phyloP scores from a whole-genome alignment of 768 basidiomycete genomes.

The Tremella fuciformis region DNA sequence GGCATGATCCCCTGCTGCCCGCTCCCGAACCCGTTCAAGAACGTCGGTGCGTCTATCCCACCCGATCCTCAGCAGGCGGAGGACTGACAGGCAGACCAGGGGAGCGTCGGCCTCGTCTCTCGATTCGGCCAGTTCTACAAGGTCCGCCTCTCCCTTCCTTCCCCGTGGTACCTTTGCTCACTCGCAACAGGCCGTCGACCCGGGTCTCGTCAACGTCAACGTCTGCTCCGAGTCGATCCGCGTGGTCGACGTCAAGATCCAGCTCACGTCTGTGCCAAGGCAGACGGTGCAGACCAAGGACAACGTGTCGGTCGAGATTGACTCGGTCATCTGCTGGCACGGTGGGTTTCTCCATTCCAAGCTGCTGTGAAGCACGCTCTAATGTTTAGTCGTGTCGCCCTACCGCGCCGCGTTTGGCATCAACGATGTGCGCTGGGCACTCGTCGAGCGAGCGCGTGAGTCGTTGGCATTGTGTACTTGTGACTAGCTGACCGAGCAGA shows the following conservation, averaged over 20 bases:
- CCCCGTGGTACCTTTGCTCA: neutral
- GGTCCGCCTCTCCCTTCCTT: constrained; percentile 5
- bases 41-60: constrained; percentile 55
- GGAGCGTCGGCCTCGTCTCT: constrained; percentile 62
- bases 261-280: constrained; percentile 61
- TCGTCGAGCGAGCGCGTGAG: constrained; percentile 52
- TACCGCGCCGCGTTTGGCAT: constrained; percentile 95
- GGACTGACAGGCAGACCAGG: constrained; percentile 26
- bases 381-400: constrained; percentile 55
- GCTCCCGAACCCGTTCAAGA: constrained; percentile 53
- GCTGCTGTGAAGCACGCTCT: neutral
- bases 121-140: constrained; percentile 97
- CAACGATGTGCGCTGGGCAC: constrained; percentile 67
- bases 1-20: constrained; percentile 82
- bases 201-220: constrained; percentile 86
- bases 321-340: constrained; percentile 58
- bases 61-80: too few species aligned
- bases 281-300: constrained; percentile 82
- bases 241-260: constrained; percentile 91
- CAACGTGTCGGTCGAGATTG: constrained; percentile 89
- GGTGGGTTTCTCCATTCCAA: constrained; percentile 26
- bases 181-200: constrained; percentile 66
- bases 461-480: neutral
- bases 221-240: constrained; percentile 87
- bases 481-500: constrained; percentile 56